Evolutionary conservation across 169 alveolate species (phyloP).

Genomic region (Cyclospora cayetanensis): DNA sequence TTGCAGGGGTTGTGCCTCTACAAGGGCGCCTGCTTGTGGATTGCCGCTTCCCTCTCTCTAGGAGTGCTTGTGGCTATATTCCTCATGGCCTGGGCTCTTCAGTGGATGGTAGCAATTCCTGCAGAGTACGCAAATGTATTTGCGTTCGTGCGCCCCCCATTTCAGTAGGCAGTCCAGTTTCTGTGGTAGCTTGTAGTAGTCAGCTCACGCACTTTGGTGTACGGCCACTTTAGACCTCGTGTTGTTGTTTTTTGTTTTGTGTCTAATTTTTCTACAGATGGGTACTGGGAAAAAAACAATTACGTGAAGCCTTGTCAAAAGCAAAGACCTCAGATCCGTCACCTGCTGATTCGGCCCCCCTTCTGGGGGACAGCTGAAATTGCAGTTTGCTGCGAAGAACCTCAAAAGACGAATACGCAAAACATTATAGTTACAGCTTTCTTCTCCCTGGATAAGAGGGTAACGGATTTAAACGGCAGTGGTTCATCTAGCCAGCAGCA

Average conservation of each 20-base stretch:
- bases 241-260: not conserved
- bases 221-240: not conserved
- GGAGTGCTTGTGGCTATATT: not conserved
- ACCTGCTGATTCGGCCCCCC: not conserved
- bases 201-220: not conserved
- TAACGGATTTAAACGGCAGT: no score
- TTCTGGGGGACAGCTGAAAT: not conserved
- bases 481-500: no score
- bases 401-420: no score
- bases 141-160: no score
- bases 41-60: not conserved
- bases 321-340: not conserved
- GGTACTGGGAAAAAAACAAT: constrained; percentile 13
- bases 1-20: constrained; percentile 19
- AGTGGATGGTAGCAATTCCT: constrained; percentile 41
- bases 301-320: not conserved
- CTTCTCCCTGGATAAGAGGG: no score
- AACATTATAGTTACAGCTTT: no score
- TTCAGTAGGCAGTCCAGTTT: no score
- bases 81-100: constrained; percentile 38
- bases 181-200: no score
- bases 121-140: constrained; percentile 26
- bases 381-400: no score
- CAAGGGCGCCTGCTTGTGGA: constrained; percentile 49
- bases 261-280: constrained; percentile 20